Evolutionary conservation across 139 green algal species (phyloP).

Genomic region (Chlorella sorokiniana): DNA sequence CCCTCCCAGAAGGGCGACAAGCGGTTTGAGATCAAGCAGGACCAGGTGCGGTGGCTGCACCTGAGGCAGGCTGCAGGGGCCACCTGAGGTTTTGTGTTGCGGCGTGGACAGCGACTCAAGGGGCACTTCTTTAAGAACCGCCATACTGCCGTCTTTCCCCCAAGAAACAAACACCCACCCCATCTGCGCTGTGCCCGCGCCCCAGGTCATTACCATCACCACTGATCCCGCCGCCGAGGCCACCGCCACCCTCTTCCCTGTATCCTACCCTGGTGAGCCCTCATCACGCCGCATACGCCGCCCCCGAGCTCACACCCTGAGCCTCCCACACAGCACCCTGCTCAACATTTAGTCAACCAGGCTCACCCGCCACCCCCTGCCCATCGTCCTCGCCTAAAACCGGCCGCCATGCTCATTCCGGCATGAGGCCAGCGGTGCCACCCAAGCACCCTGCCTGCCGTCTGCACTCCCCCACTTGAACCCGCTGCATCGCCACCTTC

Average conservation of each 20-base stretch:
- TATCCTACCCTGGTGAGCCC: constrained; percentile 50
- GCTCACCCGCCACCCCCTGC: too few relatives aligned
- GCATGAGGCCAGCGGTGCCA: too few relatives aligned
- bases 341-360: too few relatives aligned
- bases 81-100: not conserved
- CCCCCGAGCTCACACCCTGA: too few relatives aligned
- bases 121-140: not conserved
- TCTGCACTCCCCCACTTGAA: not conserved
- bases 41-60: not conserved
- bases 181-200: not conserved
- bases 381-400: too few relatives aligned
- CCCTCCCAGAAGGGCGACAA: constrained; percentile 52
- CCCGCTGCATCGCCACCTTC: not conserved
- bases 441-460: not conserved
- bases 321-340: too few relatives aligned
- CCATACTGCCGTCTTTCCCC: not conserved
- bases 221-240: constrained; percentile 50
- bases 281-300: too few relatives aligned
- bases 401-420: too few relatives aligned
- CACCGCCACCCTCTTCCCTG: constrained; percentile 55
- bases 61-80: not conserved
- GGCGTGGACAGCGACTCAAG: not conserved
- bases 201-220: constrained; percentile 67
- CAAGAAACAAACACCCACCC: not conserved
- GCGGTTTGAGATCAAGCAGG: not conserved